These are phyloP conservation scores for Incumbomyces delicatus DNA, from an alignment of 2,329 filamentous ascomycete genomes.

Conservation along the genomic window DNA sequence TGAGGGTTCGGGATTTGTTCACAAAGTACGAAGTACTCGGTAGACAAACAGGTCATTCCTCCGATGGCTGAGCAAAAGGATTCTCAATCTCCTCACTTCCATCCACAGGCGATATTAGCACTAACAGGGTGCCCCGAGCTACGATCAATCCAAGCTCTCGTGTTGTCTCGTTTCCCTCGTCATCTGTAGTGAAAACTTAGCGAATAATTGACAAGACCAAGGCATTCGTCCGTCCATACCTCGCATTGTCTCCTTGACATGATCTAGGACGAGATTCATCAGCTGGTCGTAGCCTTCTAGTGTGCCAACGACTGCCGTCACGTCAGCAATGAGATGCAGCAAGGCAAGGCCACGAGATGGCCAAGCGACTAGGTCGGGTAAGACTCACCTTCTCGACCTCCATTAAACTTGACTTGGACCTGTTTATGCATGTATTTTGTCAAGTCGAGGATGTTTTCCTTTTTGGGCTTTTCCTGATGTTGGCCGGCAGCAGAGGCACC, in stretches of 20 bases:
- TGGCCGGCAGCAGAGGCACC: constrained; percentile 38
- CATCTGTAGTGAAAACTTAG: constrained; percentile 51
- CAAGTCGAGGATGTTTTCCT: constrained; percentile 95
- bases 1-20: too few species aligned
- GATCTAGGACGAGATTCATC: constrained; percentile 95
- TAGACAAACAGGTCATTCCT: constrained; percentile 34
- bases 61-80: constrained; percentile 68
- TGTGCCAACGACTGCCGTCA: constrained; percentile 62
- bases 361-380: too few species aligned
- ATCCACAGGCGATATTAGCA: constrained; percentile 84
- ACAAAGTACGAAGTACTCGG: too few species aligned
- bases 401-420: constrained; percentile 93
- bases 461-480: constrained; percentile 72
- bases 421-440: constrained; percentile 95
- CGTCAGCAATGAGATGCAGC: background rate
- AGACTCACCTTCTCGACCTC: constrained; percentile 72
- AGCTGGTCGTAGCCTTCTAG: constrained; percentile 94
- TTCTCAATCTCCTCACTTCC: constrained; percentile 95
- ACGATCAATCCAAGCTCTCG: constrained; percentile 78
- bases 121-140: constrained; percentile 81
- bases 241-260: constrained; percentile 80
- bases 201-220: background rate
- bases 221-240: constrained; percentile 44
- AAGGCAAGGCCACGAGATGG: too few species aligned
- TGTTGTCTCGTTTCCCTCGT: constrained; percentile 78